A percentile compares a stretch with the other conserved stretches of the same genome.
Evolutionary conservation across 768 basidiomycete species (phyloP).

Genomic region (Serendipita sp.): DNA sequence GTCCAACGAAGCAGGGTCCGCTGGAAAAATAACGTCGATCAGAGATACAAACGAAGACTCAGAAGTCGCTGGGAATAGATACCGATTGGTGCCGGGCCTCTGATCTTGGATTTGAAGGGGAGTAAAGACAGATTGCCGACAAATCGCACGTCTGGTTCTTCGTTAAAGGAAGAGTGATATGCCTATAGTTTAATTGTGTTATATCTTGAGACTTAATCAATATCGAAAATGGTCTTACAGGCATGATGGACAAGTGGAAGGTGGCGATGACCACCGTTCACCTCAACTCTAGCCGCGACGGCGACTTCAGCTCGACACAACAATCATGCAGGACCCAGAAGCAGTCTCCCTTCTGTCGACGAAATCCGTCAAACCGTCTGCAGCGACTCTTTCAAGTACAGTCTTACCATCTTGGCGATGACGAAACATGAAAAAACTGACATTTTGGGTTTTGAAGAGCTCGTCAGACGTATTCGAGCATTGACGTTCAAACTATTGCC

Average conservation of each 20-base stretch:
- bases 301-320: not conserved
- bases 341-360: conserved; percentile 29
- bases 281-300: not conserved
- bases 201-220: not conserved
- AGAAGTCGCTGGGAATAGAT: conserved; percentile 11
- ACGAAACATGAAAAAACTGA: not conserved
- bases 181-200: conserved; percentile 35
- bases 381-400: conserved; percentile 65
- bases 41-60: conserved; percentile 9
- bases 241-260: conserved; percentile 8
- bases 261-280: not conserved
- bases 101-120: conserved; percentile 79
- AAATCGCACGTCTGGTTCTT: conserved; percentile 59
- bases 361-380: conserved; percentile 37
- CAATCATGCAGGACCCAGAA: conserved; percentile 23
- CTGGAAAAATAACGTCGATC: conserved; percentile 25
- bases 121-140: conserved; percentile 83
- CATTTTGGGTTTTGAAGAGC: conserved; percentile 29
- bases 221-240: conserved; percentile 9
- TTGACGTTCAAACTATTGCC: conserved; percentile 64
- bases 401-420: not conserved
- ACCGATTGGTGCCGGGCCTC: conserved; percentile 84
- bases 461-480: conserved; percentile 63
- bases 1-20: conserved; percentile 63
- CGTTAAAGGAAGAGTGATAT: conserved; percentile 90